phyloP scores from a whole-genome alignment of 2,329 filamentous ascomycete genomes.

The Claviceps sp. region DNA sequence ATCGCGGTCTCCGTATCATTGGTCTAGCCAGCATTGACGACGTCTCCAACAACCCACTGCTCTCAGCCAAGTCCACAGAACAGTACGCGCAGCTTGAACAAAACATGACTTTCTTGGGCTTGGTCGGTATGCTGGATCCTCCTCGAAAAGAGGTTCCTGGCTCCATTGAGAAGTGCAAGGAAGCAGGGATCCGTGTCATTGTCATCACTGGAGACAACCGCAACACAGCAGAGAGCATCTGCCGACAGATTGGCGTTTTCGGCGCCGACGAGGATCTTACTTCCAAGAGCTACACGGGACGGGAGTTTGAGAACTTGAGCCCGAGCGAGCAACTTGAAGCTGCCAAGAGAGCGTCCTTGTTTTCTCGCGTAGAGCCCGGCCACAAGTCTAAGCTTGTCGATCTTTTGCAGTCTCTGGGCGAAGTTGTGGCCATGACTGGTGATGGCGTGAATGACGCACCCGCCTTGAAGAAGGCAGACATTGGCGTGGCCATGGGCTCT shows the following conservation, averaged over 20 bases:
- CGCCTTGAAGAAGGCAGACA: slow-evolving; percentile 95
- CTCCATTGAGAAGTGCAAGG: slow-evolving; percentile 79
- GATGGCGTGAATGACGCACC: slow-evolving; percentile 98
- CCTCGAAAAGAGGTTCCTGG: slow-evolving; percentile 80
- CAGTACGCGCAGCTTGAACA: slow-evolving; percentile 85
- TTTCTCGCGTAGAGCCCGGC: slow-evolving; percentile 87
- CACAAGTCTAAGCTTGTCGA: slow-evolving; percentile 99
- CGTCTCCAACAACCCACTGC: slow-evolving; percentile 54
- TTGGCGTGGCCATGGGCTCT: slow-evolving; percentile 96
- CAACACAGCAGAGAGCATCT: slow-evolving; percentile 95
- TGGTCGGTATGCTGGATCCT: slow-evolving; percentile 94
- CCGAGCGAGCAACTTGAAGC: slow-evolving; percentile 70
- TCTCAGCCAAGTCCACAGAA: slow-evolving; percentile 66
- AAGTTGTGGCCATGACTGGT: slow-evolving; percentile 98
- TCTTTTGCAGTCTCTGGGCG: slow-evolving; percentile 78
- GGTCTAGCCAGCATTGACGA: slow-evolving; percentile 78
- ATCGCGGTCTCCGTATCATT: slow-evolving; percentile 85
- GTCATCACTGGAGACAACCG: slow-evolving; percentile 98
- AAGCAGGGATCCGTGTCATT: slow-evolving; percentile 89
- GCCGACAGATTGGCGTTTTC: slow-evolving; percentile 93
- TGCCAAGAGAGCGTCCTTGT: slow-evolving; percentile 74
- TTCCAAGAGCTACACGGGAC: slow-evolving; percentile 90
- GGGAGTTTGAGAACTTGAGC: slow-evolving; percentile 81
- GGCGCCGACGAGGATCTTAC: slow-evolving; percentile 64
- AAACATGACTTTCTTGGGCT: slow-evolving; percentile 83